Evolutionary conservation across 345 rosid genomes (phyloP).

Genomic region (Populus euphratica): DNA sequence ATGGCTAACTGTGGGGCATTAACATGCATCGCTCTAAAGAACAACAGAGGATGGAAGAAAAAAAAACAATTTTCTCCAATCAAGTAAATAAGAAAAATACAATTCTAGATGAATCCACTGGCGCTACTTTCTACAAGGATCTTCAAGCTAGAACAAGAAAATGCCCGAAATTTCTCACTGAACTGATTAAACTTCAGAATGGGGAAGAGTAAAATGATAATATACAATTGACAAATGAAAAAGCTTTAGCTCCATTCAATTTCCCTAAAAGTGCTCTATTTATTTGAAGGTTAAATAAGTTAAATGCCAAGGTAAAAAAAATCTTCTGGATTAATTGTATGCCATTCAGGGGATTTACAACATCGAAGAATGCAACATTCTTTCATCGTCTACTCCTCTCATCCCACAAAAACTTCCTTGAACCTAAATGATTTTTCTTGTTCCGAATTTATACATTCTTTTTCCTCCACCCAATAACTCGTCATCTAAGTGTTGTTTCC

Average conservation of each 20-base stretch:
- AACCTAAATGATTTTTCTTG: not conserved
- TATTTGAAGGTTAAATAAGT: not conserved
- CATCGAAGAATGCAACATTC: not conserved
- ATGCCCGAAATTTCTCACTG: not conserved
- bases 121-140: not conserved
- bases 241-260: not conserved
- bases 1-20: not conserved
- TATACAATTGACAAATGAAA: not conserved
- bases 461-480: not conserved
- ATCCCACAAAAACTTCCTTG: not conserved
- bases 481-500: not conserved
- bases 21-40: not conserved
- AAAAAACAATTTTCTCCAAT: not conserved
- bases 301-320: not conserved
- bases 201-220: not conserved
- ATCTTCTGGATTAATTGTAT: not conserved
- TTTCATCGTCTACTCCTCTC: not conserved
- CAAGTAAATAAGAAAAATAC: not conserved
- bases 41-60: not conserved
- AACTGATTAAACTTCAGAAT: not conserved
- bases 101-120: not conserved
- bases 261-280: not conserved
- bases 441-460: not conserved
- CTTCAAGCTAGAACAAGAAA: not conserved
- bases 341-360: not conserved